A percentile compares a stretch with the other conserved stretches of the same genome.
phyloP scores from a whole-genome alignment of 129 eudicot species.

The Cynara cardunculus region DNA sequence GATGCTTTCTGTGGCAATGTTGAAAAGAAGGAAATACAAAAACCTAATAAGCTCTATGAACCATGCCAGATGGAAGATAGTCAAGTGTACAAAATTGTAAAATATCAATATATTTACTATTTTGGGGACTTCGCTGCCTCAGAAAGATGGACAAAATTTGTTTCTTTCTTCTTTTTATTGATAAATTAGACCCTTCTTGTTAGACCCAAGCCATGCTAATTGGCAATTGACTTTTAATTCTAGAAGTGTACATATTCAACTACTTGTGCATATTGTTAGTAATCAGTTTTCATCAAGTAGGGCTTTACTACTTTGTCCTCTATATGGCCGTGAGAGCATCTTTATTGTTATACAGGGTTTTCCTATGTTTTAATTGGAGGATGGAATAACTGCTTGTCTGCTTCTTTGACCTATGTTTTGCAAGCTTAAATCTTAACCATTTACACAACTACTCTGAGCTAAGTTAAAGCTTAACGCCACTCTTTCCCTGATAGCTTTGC shows the following conservation, averaged over 20 bases:
- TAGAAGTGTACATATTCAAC: not conserved
- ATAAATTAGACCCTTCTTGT: not conserved
- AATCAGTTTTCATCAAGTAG: not conserved
- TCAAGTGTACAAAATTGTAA: too few species aligned
- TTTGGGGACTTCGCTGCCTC: not conserved
- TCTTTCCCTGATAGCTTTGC: not conserved
- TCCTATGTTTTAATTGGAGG: not conserved
- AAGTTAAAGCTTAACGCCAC: not conserved
- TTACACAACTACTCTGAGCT: not conserved
- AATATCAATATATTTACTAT: not conserved
- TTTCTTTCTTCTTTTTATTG: not conserved
- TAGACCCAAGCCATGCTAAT: not conserved
- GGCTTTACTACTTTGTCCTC: not conserved
- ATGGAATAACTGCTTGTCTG: not conserved
- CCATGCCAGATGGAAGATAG: too few species aligned
- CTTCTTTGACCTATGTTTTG: not conserved
- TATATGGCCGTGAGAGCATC: not conserved
- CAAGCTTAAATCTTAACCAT: not conserved
- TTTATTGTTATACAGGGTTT: not conserved
- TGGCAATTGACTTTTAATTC: not conserved
- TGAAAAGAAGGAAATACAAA: too few species aligned
- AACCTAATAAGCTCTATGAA: too few species aligned
- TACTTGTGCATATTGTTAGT: not conserved
- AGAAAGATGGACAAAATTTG: not conserved
- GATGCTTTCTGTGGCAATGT: too few species aligned